Conservation (phyloP, 2,329 filamentous ascomycete genomes). For the Diplodia intermedia region DNA sequence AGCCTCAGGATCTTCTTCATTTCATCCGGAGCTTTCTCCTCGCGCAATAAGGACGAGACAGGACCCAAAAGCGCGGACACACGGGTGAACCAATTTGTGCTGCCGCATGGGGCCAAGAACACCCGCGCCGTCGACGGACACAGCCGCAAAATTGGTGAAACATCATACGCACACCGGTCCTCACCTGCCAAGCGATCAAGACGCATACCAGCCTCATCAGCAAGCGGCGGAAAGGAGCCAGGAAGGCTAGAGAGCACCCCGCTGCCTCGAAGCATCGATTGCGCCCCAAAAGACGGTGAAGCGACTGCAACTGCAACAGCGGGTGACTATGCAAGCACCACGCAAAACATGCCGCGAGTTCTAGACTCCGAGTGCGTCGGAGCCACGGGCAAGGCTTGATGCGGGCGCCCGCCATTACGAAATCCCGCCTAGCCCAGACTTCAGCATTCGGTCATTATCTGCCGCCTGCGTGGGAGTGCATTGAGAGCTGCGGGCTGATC, state of each 20-base stretch:
- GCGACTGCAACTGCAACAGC: conserved; percentile 16
- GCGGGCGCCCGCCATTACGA: conserved; percentile 28
- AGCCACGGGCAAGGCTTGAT: conserved; percentile 13
- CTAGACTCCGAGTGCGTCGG: conserved; percentile 14
- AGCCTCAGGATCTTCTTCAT: conserved; percentile 25
- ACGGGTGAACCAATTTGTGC: conserved; percentile 27
- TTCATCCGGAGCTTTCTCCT: conserved; percentile 23
- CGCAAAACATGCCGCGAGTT: conserved; percentile 12
- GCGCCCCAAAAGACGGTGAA: conserved; percentile 29
- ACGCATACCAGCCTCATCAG: conserved; percentile 2
- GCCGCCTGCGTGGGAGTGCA: conserved; percentile 25
- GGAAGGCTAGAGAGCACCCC: not conserved
- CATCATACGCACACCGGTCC: conserved; percentile 16
- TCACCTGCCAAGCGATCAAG: conserved; percentile 26
- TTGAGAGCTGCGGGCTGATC: conserved; percentile 9
- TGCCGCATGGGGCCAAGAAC: conserved; percentile 29
- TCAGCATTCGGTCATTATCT: conserved; percentile 21
- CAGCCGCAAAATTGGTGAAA: conserved; percentile 28
- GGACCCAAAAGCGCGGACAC: conserved; percentile 22
- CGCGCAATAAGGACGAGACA: conserved; percentile 17
- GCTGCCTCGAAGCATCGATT: not conserved
- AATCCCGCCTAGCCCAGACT: conserved; percentile 13
- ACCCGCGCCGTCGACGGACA: conserved; percentile 16
- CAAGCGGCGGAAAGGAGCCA: conserved; percentile 2
- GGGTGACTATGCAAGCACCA: conserved; percentile 12